A percentile compares a stretch with the other conserved stretches of the same genome.
These are phyloP conservation scores for Tothia fuscella DNA, from an alignment of 2,329 filamentous ascomycete species.

Conservation along the genomic window DNA sequence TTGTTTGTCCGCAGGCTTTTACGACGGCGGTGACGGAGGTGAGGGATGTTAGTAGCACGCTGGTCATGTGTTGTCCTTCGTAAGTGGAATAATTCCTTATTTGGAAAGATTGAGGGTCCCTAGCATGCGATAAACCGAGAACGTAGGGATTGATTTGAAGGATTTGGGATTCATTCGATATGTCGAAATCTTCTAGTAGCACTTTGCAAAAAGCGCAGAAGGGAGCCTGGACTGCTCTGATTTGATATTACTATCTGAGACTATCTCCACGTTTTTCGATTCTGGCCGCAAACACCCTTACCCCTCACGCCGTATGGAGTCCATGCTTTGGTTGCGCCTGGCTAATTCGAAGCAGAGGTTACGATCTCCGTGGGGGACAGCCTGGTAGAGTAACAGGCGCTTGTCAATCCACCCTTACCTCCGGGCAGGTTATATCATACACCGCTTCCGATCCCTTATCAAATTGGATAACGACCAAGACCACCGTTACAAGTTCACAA, in stretches of 20 bases:
- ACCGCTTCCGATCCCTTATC: background rate
- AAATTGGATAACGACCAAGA: background rate
- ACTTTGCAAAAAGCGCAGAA: too few species aligned
- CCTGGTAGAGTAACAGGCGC: background rate
- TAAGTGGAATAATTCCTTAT: background rate
- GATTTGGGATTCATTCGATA: too few species aligned
- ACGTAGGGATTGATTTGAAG: background rate
- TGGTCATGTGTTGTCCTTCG: conserved; percentile 1
- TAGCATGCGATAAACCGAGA: background rate
- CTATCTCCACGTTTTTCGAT: too few species aligned
- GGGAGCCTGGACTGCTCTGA: too few species aligned
- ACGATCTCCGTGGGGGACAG: background rate
- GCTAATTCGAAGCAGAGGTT: too few species aligned
- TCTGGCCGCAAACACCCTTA: too few species aligned
- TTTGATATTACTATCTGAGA: too few species aligned
- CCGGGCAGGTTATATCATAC: background rate
- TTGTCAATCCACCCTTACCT: background rate
- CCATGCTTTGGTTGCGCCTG: too few species aligned
- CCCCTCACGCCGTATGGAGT: too few species aligned
- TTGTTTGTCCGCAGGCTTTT: conserved; percentile 1
- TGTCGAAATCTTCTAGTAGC: too few species aligned
- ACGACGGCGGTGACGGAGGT: background rate
- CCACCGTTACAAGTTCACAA: background rate
- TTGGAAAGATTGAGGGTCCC: too few species aligned
- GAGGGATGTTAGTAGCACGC: background rate